A percentile compares a stretch with the other conserved stretches of the same genome.
Evolutionary conservation across 257 asterid species (phyloP).

Genomic region (Solanum gracilifrons): DNA sequence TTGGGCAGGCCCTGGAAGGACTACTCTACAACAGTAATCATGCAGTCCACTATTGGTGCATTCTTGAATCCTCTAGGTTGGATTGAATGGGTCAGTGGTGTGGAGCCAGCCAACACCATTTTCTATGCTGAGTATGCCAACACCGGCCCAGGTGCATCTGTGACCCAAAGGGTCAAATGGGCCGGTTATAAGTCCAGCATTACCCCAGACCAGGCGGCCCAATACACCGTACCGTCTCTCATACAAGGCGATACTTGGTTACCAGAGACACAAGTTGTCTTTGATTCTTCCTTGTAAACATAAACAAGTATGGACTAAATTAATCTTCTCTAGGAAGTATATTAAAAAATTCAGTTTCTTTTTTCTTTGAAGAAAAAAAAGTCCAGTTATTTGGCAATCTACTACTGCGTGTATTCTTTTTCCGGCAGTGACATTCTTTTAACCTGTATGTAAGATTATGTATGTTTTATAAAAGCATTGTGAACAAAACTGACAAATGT

Average conservation of each 20-base stretch:
- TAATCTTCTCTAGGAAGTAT: neutral
- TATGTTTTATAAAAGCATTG: neutral
- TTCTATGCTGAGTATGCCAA: conserved; percentile 60
- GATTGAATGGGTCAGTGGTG: conserved; percentile 37
- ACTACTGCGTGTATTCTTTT: neutral
- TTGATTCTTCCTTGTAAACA: conserved; percentile 20
- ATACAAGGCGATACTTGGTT: conserved; percentile 52
- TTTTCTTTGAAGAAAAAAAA: neutral
- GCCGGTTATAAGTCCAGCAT: conserved; percentile 37
- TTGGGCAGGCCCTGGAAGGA: conserved; percentile 78
- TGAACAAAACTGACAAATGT: neutral
- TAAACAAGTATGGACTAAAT: neutral
- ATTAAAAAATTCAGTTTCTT: no score
- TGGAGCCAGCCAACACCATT: conserved; percentile 40
- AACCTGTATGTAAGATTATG: neutral
- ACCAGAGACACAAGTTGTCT: conserved; percentile 20
- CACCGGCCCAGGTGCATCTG: conserved; percentile 50
- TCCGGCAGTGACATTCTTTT: neutral
- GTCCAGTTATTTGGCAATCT: neutral
- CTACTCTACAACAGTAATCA: conserved; percentile 44
- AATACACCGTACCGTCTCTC: conserved; percentile 37
- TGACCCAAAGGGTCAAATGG: conserved; percentile 47
- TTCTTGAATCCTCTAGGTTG: conserved; percentile 56
- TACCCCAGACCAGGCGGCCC: conserved; percentile 24
- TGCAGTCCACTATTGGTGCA: conserved; percentile 35